Percentiles rank a stretch among this genome's conserved stretches.
Evolutionary conservation across 2,329 filamentous ascomycete genomes (phyloP).

Genomic region (Pyrenochaeta sp.): DNA sequence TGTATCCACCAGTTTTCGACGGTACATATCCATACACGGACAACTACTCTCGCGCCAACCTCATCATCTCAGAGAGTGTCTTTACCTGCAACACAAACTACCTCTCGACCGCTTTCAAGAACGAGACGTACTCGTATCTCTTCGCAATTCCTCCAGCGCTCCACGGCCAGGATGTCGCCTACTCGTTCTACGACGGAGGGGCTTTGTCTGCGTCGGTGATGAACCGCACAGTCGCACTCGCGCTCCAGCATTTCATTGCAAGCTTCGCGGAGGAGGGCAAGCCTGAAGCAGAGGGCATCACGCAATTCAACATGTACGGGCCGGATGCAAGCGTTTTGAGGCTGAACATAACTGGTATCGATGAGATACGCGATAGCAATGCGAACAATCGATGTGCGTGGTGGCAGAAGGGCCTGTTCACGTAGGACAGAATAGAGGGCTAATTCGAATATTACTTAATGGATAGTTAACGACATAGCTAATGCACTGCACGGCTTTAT

Average conservation of each 20-base stretch:
- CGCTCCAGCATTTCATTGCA: conserved; percentile 56
- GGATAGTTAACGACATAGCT: too few species aligned
- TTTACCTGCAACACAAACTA: conserved; percentile 63
- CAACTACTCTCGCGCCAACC: conserved; percentile 52
- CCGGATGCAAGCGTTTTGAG: conserved; percentile 53
- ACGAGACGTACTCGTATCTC: conserved; percentile 60
- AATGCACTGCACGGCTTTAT: too few species aligned
- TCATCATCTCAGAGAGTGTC: conserved; percentile 53
- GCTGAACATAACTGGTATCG: conserved; percentile 53
- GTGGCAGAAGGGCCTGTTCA: conserved; percentile 61
- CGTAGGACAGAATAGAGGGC: conserved; percentile 16
- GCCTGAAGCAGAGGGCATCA: conserved; percentile 49
- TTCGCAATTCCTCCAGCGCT: conserved; percentile 62
- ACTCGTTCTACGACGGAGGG: conserved; percentile 60
- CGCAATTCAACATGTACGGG: conserved; percentile 58
- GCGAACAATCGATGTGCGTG: conserved; percentile 59
- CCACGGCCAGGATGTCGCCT: conserved; percentile 61
- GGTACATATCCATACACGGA: conserved; percentile 57
- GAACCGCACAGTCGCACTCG: conserved; percentile 50
- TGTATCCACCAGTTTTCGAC: conserved; percentile 61
- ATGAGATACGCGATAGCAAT: conserved; percentile 53
- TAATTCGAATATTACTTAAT: background rate
- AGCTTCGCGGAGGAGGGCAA: conserved; percentile 51
- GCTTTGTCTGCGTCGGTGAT: conserved; percentile 21
- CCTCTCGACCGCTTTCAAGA: conserved; percentile 55